Evolutionary conservation across 2,329 filamentous ascomycete genomes (phyloP), one percentile per base, ranked within the genome.

Genomic region (Chaetothyriales sp.): DNA sequence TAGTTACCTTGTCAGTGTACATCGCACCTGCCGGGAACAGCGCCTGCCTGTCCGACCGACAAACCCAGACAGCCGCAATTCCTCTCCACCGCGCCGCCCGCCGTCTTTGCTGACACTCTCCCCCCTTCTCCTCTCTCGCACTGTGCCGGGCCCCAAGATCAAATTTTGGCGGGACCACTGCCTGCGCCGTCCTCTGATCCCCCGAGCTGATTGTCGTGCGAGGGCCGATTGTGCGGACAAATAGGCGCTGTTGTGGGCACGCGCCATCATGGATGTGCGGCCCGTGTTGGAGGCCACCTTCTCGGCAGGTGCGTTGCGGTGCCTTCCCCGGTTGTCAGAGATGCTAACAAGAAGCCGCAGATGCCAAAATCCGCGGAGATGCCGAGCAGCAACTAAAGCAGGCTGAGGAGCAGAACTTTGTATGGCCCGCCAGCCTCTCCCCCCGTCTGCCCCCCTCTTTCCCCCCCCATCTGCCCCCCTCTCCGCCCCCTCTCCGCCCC

Each of bases 221-320:
- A 13, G 13, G 33, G 33, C 13, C 10, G 15, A 40, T 40, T 40
- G 10, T 40, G 13, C 33, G 15, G 10, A 9, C 15, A 13, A 40
- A 40, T 40, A 13, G 33, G 33, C 33, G 10, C 33, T 40, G 13
- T 40, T 40, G 33, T 40, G 33, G 33, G 33, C 33, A 40, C 53
- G 49, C 48, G 51, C 56, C 56, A 88, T 80, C 76, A 89, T 94
- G 85, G 88, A 97, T 76, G 94, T 97, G 77, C 94, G 90, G 77
- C 85, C 89, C 75, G 90, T 98, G 76, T 85, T 98, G 77, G 82
- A 88, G 73, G 90, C 89, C 77, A 97, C 92, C 71, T 82, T 97
- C 74, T 94, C 89, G 67, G 79, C 89, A 68, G 90, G 92, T 97
- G 76, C 70, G 85, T 65, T 49, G 46, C 47, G 54, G 45, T 43